Conservation (phyloP, 139 green algal species). For the Ettlia oleoabundans region DNA sequence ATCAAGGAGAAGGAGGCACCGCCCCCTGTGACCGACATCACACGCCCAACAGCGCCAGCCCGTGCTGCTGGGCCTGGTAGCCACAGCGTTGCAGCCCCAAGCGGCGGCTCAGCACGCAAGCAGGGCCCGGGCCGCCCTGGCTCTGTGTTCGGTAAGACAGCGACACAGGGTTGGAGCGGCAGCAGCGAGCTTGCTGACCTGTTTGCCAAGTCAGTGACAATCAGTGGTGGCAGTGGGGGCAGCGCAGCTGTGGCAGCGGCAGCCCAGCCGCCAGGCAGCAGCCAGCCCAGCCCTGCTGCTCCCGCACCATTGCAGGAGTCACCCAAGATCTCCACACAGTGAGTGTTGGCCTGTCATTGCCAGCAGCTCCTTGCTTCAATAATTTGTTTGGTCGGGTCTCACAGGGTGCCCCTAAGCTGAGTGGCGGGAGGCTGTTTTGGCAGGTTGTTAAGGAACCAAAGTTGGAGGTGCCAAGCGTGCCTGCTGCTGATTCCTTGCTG, state of each 20-base stretch:
- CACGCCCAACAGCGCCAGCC: neutral
- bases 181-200: slow-evolving; percentile 28
- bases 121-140: too few species aligned
- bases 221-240: neutral
- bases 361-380: neutral
- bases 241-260: neutral
- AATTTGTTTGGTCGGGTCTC: too few species aligned
- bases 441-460: too few species aligned
- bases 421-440: too few species aligned
- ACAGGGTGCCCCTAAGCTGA: too few species aligned
- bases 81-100: neutral
- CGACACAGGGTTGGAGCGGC: slow-evolving; percentile 21
- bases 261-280: neutral
- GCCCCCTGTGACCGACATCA: neutral
- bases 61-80: neutral
- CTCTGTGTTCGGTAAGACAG: slow-evolving; percentile 14
- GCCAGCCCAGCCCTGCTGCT: neutral
- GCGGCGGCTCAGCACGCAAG: neutral
- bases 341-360: neutral
- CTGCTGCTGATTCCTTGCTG: neutral
- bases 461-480: too few species aligned
- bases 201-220: slow-evolving; percentile 17
- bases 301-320: neutral
- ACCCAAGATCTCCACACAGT: neutral
- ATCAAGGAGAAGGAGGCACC: slow-evolving; percentile 46